Evolutionary conservation across 1,284 basidiomycete species (phyloP).

Genomic region (Rhodotorula sp.): DNA sequence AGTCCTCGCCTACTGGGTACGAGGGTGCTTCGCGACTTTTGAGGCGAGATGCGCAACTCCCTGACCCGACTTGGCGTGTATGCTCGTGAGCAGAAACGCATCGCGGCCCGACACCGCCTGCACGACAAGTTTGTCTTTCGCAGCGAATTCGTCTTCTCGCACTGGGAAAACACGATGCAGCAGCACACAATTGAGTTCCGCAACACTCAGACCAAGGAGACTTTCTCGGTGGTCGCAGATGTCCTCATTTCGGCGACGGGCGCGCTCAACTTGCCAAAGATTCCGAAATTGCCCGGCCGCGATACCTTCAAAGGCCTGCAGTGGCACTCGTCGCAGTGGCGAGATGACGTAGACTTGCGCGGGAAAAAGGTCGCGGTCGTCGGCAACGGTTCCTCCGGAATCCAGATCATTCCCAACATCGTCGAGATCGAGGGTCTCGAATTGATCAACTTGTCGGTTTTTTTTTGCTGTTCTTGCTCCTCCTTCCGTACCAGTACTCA

Average conservation of each 20-base stretch:
- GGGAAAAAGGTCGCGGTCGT: constrained; percentile 63
- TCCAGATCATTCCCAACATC: constrained; percentile 55
- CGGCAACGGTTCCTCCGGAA: constrained; percentile 60
- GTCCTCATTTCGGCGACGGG: constrained; percentile 56
- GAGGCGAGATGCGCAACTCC: not conserved
- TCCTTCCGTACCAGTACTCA: too few species aligned
- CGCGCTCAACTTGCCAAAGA: constrained; percentile 53
- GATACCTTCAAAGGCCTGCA: constrained; percentile 57
- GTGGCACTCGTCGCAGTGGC: constrained; percentile 62
- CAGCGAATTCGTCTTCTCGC: constrained; percentile 52
- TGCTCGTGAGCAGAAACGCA: constrained; percentile 45
- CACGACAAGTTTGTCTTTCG: constrained; percentile 53
- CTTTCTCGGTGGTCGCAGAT: constrained; percentile 29
- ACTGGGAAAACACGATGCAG: constrained; percentile 54
- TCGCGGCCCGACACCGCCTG: constrained; percentile 53
- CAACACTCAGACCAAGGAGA: constrained; percentile 43
- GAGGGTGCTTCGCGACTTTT: not conserved
- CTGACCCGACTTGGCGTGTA: not conserved
- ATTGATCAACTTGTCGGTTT: constrained; percentile 52
- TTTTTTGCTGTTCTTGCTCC: too few species aligned
- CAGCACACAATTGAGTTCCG: constrained; percentile 52
- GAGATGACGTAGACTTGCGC: constrained; percentile 57
- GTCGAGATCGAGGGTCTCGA: constrained; percentile 39
- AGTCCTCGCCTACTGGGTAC: constrained; percentile 51
- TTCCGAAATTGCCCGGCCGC: constrained; percentile 53